Conservation (phyloP, 257 asterid genomes). For the Osmanthus fragrans region DNA sequence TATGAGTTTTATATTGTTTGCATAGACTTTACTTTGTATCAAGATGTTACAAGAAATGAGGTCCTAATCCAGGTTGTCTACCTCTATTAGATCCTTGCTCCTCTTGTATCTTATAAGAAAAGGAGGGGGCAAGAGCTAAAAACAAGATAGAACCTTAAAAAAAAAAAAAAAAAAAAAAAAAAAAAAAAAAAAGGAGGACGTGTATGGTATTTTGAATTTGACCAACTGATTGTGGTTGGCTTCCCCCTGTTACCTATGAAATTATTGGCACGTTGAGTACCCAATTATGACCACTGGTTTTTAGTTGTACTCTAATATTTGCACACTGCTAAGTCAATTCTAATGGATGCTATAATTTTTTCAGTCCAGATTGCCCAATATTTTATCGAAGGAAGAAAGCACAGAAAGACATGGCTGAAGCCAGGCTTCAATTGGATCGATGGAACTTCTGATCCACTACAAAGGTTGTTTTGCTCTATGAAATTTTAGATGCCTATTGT, state of each 20-base stretch:
- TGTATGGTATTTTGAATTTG: not conserved
- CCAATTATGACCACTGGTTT: not conserved
- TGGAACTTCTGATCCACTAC: conserved; percentile 60
- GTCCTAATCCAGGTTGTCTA: not conserved
- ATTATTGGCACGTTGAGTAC: not conserved
- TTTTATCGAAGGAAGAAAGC: conserved; percentile 97
- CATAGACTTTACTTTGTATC: not conserved
- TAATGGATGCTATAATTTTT: conserved; percentile 30
- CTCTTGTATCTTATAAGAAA: not conserved
- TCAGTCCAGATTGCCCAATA: conserved; percentile 96
- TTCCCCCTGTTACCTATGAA: not conserved
- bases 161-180: too few species aligned
- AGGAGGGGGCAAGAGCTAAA: not conserved
- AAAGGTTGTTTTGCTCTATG: too few species aligned
- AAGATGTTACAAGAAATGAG: not conserved
- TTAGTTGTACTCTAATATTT: not conserved
- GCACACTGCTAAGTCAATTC: conserved; percentile 2
- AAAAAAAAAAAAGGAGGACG: not conserved
- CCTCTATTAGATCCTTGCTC: not conserved
- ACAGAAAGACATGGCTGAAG: conserved; percentile 98
- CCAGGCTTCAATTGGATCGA: conserved; percentile 77
- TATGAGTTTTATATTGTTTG: conserved; percentile 1
- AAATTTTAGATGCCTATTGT: too few species aligned
- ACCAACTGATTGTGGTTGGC: not conserved
- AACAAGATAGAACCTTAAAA: not conserved